phyloP scores from a whole-genome alignment of 495 filamentous ascomycete genomes.

The Thermochaetoides thermophila region DNA sequence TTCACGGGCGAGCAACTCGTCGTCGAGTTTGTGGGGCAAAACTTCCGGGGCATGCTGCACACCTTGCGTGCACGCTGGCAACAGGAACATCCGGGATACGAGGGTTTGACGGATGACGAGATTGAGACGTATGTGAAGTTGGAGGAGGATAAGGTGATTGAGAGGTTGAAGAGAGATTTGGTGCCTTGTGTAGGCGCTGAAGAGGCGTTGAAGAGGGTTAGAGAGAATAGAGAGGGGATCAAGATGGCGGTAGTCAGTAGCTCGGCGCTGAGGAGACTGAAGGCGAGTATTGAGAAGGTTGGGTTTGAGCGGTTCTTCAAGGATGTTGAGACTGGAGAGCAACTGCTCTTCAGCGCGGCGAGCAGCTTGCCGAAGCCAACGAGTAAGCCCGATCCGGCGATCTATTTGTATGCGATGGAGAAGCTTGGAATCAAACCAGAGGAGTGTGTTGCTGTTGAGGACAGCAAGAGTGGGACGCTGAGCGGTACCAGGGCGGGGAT shows the following conservation, averaged over 20 bases:
- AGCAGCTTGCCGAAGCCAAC: conserved; percentile 63
- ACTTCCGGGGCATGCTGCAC: conserved; percentile 79
- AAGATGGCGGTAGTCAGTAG: conserved; percentile 69
- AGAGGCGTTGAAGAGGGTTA: conserved; percentile 51
- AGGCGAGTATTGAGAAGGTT: conserved; percentile 68
- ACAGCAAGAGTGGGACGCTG: conserved; percentile 74
- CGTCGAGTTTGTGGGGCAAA: conserved; percentile 83
- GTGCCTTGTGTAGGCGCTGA: conserved; percentile 58
- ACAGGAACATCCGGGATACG: too few species aligned
- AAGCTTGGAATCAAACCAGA: conserved; percentile 55
- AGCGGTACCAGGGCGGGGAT: conserved; percentile 73
- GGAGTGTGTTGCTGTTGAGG: conserved; percentile 77
- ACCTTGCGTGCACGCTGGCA: conserved; percentile 64
- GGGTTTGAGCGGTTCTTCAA: conserved; percentile 69
- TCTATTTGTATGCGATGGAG: conserved; percentile 74
- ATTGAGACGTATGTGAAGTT: conserved; percentile 60
- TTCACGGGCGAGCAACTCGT: conserved; percentile 73
- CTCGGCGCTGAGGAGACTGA: conserved; percentile 62
- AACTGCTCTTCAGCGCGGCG: conserved; percentile 68
- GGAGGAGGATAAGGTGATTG: conserved; percentile 74
- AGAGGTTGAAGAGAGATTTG: conserved; percentile 59
- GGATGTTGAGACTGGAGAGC: conserved; percentile 16
- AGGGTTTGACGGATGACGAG: conserved; percentile 51
- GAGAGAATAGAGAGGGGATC: conserved; percentile 48
- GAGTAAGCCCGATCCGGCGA: conserved; percentile 84